A percentile compares a stretch with the other conserved stretches of the same genome.
Conservation (phyloP, 1,284 basidiomycete species). For the Mycosarcoma mackinlayi region DNA sequence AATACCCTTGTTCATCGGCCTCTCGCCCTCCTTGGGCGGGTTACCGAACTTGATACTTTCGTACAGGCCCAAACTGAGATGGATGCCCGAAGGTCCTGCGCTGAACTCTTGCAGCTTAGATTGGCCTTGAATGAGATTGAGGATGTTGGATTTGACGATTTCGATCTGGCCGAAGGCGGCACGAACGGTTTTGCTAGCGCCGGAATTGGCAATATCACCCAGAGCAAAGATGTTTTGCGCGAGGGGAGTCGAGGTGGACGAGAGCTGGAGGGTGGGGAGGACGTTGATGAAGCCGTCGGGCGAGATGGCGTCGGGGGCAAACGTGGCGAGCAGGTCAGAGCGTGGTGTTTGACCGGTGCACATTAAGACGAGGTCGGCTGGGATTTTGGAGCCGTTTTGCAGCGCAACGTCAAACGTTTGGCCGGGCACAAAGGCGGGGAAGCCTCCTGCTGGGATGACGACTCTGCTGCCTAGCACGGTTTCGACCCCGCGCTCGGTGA, state of each 20-base stretch:
- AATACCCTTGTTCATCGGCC: slow-evolving; percentile 22
- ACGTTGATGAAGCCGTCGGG: slow-evolving; percentile 40
- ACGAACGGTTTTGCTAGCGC: slow-evolving; percentile 44
- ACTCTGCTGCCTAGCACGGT: slow-evolving; percentile 26
- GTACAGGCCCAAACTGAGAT: slow-evolving; percentile 34
- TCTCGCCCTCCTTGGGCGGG: slow-evolving; percentile 3
- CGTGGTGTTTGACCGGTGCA: slow-evolving; percentile 52
- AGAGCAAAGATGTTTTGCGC: slow-evolving; percentile 20
- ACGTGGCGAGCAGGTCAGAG: slow-evolving; percentile 23
- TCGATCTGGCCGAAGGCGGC: slow-evolving; percentile 41
- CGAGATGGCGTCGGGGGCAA: slow-evolving; percentile 25
- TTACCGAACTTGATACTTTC: slow-evolving; percentile 48
- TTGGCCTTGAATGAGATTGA: slow-evolving; percentile 15
- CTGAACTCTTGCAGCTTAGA: slow-evolving; percentile 8
- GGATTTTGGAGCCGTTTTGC: slow-evolving; percentile 21
- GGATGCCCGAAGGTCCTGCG: slow-evolving; percentile 31
- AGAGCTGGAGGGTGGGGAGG: slow-evolving; percentile 40
- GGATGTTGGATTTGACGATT: slow-evolving; percentile 33
- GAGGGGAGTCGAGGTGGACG: background rate
- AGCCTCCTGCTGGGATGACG: slow-evolving; percentile 18
- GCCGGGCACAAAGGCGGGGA: slow-evolving; percentile 14
- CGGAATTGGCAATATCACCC: slow-evolving; percentile 43
- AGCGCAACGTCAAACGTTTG: slow-evolving; percentile 25
- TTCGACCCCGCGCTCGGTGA: slow-evolving; percentile 9
- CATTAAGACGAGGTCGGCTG: slow-evolving; percentile 38